A percentile compares a stretch with the other conserved stretches of the same genome.
Evolutionary conservation across 129 eudicot genomes (phyloP).

Genomic region (Flaveria bidentis): DNA sequence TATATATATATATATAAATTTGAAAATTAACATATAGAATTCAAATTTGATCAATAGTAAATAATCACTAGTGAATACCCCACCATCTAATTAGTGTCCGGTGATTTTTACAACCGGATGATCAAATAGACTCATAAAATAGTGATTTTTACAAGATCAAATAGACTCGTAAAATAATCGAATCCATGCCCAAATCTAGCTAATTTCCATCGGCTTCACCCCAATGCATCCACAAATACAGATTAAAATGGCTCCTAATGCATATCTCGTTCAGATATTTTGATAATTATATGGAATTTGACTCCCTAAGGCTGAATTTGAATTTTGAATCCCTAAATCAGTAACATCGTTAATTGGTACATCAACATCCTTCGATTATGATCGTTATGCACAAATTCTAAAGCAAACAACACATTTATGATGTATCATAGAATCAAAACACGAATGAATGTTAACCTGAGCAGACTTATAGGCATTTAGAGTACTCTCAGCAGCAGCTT

Average conservation of each 20-base stretch:
- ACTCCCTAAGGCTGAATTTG: no score
- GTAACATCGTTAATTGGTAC: no score
- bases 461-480: constrained; percentile 15
- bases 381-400: no score
- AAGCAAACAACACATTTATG: no score
- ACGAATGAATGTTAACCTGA: background rate
- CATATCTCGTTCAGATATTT: background rate
- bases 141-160: background rate
- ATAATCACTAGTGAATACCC: no score
- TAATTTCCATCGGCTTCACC: background rate
- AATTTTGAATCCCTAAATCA: no score
- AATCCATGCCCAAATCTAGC: background rate
- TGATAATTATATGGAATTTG: no score
- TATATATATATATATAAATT: no score
- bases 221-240: background rate
- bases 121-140: background rate
- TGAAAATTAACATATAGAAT: no score
- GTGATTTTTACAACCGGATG: background rate
- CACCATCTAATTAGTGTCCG: no score
- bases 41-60: no score
- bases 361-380: no score
- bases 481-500: constrained; percentile 16
- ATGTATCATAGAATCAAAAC: background rate
- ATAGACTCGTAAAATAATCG: background rate
- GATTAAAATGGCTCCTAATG: background rate